These are phyloP conservation scores for Cupressus sempervirens DNA, from an alignment of 75 land plant species.

Conservation along the genomic window DNA sequence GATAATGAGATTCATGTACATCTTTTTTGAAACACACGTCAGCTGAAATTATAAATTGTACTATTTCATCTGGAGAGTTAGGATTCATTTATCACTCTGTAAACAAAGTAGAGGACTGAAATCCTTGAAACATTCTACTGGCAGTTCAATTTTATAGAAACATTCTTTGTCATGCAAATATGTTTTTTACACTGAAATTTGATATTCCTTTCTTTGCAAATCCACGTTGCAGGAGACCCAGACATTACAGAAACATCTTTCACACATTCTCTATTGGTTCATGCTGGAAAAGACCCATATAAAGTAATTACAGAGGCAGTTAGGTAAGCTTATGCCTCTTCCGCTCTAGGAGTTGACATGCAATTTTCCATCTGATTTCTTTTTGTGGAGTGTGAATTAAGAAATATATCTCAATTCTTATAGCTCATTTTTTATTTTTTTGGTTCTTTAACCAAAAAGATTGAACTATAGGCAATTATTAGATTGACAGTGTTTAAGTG, in stretches of 20 bases:
- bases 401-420: background rate
- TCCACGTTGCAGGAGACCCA: slow-evolving; percentile 57
- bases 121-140: background rate
- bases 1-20: background rate
- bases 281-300: slow-evolving; percentile 71
- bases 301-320: slow-evolving; percentile 73
- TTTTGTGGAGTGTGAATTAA: background rate
- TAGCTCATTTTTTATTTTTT: background rate
- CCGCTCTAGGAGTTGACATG: background rate
- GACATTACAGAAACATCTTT: slow-evolving; percentile 43
- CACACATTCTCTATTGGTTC: slow-evolving; percentile 57
- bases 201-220: background rate
- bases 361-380: background rate
- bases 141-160: background rate
- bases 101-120: background rate
- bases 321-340: slow-evolving; percentile 30
- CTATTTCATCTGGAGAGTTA: background rate
- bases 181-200: background rate
- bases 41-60: background rate
- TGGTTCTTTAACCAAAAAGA: background rate
- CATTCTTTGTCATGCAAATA: background rate
- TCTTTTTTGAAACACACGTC: background rate
- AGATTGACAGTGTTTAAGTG: background rate
- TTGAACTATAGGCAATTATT: background rate
- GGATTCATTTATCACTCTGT: background rate